Percentiles rank a stretch among this genome's conserved stretches.
Conservation (phyloP, 2,329 filamentous ascomycete species). For the Dendryphion nanum region DNA sequence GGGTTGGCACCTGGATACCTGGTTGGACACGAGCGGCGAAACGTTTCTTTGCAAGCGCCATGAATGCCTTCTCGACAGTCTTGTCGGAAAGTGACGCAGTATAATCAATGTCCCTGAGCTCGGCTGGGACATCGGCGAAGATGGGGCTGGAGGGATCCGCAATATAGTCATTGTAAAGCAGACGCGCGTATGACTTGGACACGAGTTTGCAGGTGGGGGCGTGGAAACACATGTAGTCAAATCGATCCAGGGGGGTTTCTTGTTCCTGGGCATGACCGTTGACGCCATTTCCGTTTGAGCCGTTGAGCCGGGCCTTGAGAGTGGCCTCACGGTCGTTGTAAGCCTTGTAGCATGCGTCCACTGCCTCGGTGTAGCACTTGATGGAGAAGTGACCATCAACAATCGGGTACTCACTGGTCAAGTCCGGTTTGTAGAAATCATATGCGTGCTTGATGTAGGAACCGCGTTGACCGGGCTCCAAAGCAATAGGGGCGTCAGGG, state of each 20-base stretch:
- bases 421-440: conserved; percentile 57
- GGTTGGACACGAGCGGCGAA: conserved; percentile 51
- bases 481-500: conserved; percentile 50
- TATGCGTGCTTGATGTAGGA: conserved; percentile 53
- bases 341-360: conserved; percentile 54
- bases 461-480: conserved; percentile 51
- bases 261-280: conserved; percentile 35
- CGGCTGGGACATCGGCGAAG: conserved; percentile 51
- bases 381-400: conserved; percentile 55
- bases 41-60: conserved; percentile 52
- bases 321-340: conserved; percentile 51
- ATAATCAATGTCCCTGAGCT: conserved; percentile 48
- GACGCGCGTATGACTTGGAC: conserved; percentile 53
- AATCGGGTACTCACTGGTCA: conserved; percentile 54
- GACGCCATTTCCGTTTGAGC: conserved; percentile 40
- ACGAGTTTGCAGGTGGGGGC: conserved; percentile 56
- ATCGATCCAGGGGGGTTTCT: conserved; percentile 51
- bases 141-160: conserved; percentile 46
- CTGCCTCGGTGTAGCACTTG: conserved; percentile 53
- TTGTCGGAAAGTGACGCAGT: conserved; percentile 51
- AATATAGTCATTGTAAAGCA: conserved; percentile 55
- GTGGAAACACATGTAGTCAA: conserved; percentile 57
- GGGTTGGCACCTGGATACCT: conserved; percentile 50
- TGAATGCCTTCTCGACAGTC: conserved; percentile 54
- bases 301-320: conserved; percentile 44